A percentile compares a stretch with the other conserved stretches of the same genome.
These are phyloP conservation scores for Metarhizium album DNA, from an alignment of 2,329 filamentous ascomycete genomes.

Conservation along the genomic window DNA sequence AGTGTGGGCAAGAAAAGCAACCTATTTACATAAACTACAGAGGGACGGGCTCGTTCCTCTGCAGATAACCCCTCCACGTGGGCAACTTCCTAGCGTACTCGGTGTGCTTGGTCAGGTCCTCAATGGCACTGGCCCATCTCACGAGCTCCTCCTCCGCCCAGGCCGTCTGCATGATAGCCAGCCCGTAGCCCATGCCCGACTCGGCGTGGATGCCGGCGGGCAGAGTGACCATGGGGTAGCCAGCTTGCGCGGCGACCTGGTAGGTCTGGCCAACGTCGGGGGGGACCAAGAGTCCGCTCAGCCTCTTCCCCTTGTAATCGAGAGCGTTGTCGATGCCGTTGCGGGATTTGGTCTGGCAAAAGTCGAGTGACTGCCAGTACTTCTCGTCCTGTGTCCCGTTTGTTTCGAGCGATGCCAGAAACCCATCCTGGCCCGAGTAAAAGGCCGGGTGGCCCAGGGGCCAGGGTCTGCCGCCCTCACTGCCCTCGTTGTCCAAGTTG, in stretches of 20 bases:
- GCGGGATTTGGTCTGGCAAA: slow-evolving; percentile 47
- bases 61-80: slow-evolving; percentile 40
- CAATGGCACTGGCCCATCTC: slow-evolving; percentile 52
- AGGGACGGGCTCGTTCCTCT: slow-evolving; percentile 31
- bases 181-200: slow-evolving; percentile 49
- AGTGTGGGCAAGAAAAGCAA: not conserved
- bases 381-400: slow-evolving; percentile 52
- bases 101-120: slow-evolving; percentile 38
- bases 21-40: slow-evolving; percentile 10
- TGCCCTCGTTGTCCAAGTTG: slow-evolving; percentile 52
- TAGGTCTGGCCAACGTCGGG: slow-evolving; percentile 56
- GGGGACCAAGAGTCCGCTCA: slow-evolving; percentile 58
- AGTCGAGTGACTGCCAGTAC: slow-evolving; percentile 56
- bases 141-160: slow-evolving; percentile 49
- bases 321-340: slow-evolving; percentile 62
- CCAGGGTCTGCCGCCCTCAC: slow-evolving; percentile 54
- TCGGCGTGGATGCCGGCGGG: slow-evolving; percentile 48
- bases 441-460: slow-evolving; percentile 49
- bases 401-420: slow-evolving; percentile 50
- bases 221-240: slow-evolving; percentile 62
- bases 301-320: slow-evolving; percentile 27
- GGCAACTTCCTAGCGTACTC: slow-evolving; percentile 37
- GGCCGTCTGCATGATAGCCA: slow-evolving; percentile 48
- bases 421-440: slow-evolving; percentile 59
- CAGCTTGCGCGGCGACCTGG: slow-evolving; percentile 63